phyloP scores from a whole-genome alignment of 1,284 basidiomycete genomes.

The Ustanciosporium gigantosporum region DNA sequence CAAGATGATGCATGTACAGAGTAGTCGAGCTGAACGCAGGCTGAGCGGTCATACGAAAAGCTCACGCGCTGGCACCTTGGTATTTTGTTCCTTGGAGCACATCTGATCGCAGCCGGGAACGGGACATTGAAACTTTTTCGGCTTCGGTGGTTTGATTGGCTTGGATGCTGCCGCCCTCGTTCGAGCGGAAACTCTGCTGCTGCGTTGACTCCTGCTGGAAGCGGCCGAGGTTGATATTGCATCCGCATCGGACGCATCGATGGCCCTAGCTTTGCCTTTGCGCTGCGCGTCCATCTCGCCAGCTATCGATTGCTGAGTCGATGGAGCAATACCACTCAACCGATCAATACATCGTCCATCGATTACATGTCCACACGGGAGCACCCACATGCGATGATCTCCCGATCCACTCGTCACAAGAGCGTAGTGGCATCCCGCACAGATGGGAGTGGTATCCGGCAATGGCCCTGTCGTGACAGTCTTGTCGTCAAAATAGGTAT shows the following conservation, averaged over 20 bases:
- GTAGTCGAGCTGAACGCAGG: no score
- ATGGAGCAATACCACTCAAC: constrained; percentile 20
- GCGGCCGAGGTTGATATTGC: no score
- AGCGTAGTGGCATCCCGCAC: constrained; percentile 43
- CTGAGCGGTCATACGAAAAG: constrained; percentile 8
- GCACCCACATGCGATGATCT: constrained; percentile 45
- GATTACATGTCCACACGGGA: constrained; percentile 55
- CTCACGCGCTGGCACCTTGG: constrained; percentile 33
- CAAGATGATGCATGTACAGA: no score
- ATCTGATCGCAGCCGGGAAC: constrained; percentile 47
- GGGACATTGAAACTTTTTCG: constrained; percentile 46
- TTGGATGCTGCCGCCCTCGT: neutral
- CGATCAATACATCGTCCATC: constrained; percentile 49
- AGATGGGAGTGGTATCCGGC: constrained; percentile 54
- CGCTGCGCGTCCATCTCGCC: neutral
- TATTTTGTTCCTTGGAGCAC: constrained; percentile 38
- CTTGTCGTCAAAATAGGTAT: constrained; percentile 46
- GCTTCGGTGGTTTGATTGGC: constrained; percentile 19
- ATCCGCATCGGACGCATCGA: constrained; percentile 9
- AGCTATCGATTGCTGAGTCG: neutral
- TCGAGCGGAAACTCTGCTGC: no score
- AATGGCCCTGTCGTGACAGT: constrained; percentile 43
- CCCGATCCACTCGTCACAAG: constrained; percentile 42
- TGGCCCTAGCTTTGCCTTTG: constrained; percentile 29
- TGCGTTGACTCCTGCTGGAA: no score